phyloP scores from a whole-genome alignment of 2,329 filamentous ascomycete species.

The Aspergillus pseudoviridinutans region DNA sequence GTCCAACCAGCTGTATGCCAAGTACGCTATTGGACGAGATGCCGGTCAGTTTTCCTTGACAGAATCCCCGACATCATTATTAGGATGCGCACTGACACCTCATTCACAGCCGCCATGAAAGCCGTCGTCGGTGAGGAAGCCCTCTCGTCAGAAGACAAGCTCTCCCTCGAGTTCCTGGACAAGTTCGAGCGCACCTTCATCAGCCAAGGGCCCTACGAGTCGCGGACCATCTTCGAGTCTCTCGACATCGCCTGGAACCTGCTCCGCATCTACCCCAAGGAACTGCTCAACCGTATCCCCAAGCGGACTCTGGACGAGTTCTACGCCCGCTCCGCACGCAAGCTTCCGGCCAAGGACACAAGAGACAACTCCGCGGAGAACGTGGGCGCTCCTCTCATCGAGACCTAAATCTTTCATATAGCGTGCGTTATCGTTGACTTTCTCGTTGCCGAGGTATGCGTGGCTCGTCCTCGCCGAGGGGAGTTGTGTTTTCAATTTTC shows the following conservation, averaged over 20 bases:
- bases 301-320: conserved; percentile 78
- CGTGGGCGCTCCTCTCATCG: conserved; percentile 34
- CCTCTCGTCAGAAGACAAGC: conserved; percentile 90
- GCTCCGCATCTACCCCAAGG: conserved; percentile 96
- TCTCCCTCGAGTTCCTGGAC: conserved; percentile 95
- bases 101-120: conserved; percentile 78
- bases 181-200: conserved; percentile 98
- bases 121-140: conserved; percentile 98
- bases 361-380: conserved; percentile 39
- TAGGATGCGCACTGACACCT: conserved; percentile 1
- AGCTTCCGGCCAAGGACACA: conserved; percentile 46
- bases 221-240: conserved; percentile 85
- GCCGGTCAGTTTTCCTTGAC: conserved; percentile 48
- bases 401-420: conserved; percentile 26
- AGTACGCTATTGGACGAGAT: conserved; percentile 98
- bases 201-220: conserved; percentile 85
- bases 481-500: conserved; percentile 1
- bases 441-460: background rate
- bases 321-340: conserved; percentile 60
- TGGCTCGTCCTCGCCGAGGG: background rate
- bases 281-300: conserved; percentile 91
- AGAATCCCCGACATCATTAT: too few species aligned
- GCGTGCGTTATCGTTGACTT: background rate
- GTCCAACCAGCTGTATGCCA: conserved; percentile 98
- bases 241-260: conserved; percentile 95